Base-by-base conservation (phyloP, 2,329 filamentous ascomycete genomes). In the Aureobasidium sp. region DNA sequence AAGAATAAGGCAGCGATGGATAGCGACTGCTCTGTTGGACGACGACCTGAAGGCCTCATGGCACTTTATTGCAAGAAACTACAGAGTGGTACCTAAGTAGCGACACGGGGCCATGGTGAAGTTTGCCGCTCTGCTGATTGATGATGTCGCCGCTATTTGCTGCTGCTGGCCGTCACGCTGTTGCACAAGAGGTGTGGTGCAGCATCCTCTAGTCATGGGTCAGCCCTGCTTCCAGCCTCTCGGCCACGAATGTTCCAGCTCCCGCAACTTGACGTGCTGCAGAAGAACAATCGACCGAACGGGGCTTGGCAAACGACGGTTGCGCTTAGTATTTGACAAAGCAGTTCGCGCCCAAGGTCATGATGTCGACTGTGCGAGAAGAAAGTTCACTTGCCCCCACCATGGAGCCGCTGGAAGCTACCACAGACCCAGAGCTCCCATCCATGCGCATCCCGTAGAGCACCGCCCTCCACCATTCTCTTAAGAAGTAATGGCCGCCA, bases 371-470 rank as follows among this genome's bases (percentile, higher is more conserved):
- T 60, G 39, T 33, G 42, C 39, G 29, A 44, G 22, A 58, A 58
- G 54, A 58, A 58, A 58, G 54, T 58, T 59, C 56, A 49, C 33
- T 42, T 24, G 47, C 17, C 57, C 44, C 57, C 57, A 19, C 57
- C 35, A 60, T 60, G 57, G 45, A 58, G 54, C 42, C 42, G 42
- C 42, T 47, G 14, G 14, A 58, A 37, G 39, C 45, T 39, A n/a
- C 40, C 19, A 24, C 3, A 12, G 9, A 33, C 33, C 27, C 6
- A 39, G 31, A 49, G 27, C 53, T 44, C 40, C 15, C 40, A 35
- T 58, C 37, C 54, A 47, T 48, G 54, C 42, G n/a, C 42, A 29
- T 11, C 5, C 19, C 24, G 31, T 42, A 35, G 29, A 35, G 17
- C 27, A 35, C 12, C 31, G 2, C 7, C 7, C n/a, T 42, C 17